These are phyloP conservation scores for Cercospora zeae-maydis DNA, from an alignment of 2,329 filamentous ascomycete species.

Conservation along the genomic window DNA sequence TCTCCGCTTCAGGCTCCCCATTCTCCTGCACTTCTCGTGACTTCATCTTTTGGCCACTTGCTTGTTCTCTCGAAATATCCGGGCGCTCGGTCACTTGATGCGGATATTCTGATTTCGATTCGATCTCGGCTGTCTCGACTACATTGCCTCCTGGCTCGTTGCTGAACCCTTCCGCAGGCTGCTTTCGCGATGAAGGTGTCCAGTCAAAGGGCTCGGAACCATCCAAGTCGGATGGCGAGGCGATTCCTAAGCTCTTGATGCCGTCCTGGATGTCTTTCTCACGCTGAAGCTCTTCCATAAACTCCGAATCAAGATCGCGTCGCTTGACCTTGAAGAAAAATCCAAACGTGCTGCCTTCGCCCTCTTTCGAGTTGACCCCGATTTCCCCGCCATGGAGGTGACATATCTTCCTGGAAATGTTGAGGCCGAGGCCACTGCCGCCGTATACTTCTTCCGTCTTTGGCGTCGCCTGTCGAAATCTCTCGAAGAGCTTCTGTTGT, in stretches of 20 bases:
- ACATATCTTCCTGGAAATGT: slow-evolving; percentile 46
- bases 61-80: not conserved
- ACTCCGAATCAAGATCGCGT: slow-evolving; percentile 7
- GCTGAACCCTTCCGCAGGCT: not conserved
- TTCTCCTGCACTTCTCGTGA: not conserved
- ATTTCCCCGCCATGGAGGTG: slow-evolving; percentile 46
- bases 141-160: not conserved
- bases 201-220: slow-evolving; percentile 16
- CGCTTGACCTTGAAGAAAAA: slow-evolving; percentile 41
- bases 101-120: not conserved
- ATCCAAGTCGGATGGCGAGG: slow-evolving; percentile 8
- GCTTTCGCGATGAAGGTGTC: not conserved
- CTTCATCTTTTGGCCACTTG: not conserved
- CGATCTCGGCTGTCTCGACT: not conserved
- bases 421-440: slow-evolving; percentile 45
- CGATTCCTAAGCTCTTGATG: slow-evolving; percentile 13
- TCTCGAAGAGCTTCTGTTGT: slow-evolving; percentile 43
- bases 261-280: slow-evolving; percentile 12
- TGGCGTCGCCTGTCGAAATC: slow-evolving; percentile 40
- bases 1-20: not conserved
- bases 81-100: slow-evolving; percentile 3
- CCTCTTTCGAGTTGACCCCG: slow-evolving; percentile 40
- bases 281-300: slow-evolving; percentile 1
- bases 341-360: slow-evolving; percentile 42
- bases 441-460: slow-evolving; percentile 41